Percentiles rank a stretch among this genome's conserved stretches.
phyloP scores from a whole-genome alignment of 371 early-diverging fungal genomes.

The Mucor racemosus region DNA sequence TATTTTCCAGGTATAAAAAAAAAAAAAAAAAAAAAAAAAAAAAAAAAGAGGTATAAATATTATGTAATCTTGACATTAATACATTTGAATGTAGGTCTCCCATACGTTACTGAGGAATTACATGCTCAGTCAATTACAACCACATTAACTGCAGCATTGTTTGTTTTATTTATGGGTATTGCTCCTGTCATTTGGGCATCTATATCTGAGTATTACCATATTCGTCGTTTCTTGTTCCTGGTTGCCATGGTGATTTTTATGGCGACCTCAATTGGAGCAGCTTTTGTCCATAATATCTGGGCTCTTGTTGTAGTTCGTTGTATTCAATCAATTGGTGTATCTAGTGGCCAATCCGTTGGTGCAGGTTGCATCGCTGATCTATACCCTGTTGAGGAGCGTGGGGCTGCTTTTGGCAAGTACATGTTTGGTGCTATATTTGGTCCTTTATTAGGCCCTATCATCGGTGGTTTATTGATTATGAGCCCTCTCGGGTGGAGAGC shows the following conservation, averaged over 20 bases:
- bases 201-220: slow-evolving; percentile 61
- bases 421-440: slow-evolving; percentile 56
- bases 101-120: slow-evolving; percentile 52
- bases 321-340: slow-evolving; percentile 74
- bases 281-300: slow-evolving; percentile 60
- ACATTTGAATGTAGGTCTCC: slow-evolving; percentile 37
- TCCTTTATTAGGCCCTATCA: slow-evolving; percentile 24
- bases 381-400: slow-evolving; percentile 36
- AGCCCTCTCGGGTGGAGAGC: slow-evolving; percentile 31
- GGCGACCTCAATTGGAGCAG: slow-evolving; percentile 69
- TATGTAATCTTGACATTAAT: neutral
- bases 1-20: slow-evolving; percentile 23
- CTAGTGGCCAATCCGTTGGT: slow-evolving; percentile 70
- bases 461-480: slow-evolving; percentile 41
- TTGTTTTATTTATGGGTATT: slow-evolving; percentile 62
- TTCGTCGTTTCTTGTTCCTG: slow-evolving; percentile 65
- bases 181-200: slow-evolving; percentile 71
- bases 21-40: too few relatives aligned
- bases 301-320: slow-evolving; percentile 68
- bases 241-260: slow-evolving; percentile 62
- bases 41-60: too few relatives aligned
- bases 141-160: slow-evolving; percentile 60
- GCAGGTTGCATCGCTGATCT: slow-evolving; percentile 38
- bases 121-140: slow-evolving; percentile 53
- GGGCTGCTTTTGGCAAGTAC: slow-evolving; percentile 48